Base-by-base conservation (phyloP, 768 basidiomycete genomes). In the Sarcodon aspratus region DNA sequence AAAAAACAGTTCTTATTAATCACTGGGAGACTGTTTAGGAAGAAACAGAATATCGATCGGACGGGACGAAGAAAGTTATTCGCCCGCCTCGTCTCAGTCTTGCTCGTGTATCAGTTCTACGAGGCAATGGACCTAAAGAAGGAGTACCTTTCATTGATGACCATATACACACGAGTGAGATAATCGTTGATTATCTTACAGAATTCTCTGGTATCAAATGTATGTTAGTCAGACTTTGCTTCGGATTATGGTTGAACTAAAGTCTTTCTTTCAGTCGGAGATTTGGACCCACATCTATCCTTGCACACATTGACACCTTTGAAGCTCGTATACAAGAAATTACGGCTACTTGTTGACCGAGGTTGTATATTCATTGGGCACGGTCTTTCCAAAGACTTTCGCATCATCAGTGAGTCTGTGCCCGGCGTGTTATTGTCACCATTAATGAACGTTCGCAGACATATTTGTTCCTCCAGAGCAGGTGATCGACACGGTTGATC, bases 291-390 rank as follows among this genome's bases (percentile, higher is more conserved):
- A 8, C 70, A 76, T 48, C 67, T 79, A 36, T 94, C 94, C 2
- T 77, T 75, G 6, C 79, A 96, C 61, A 96, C 94, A 0, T 71
- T 98, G 43, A 96, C 95, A 1, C 95, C 96, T 0, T 69, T 97
- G 50, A 99, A 99, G 59, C 76, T 95, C n/a, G 96, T 93, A 2
- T 99, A 98, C 69, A 98, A 98, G 73, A 99, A 99, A 62, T 70
- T 99, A 10, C 80, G 96, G 2, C 65, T 94, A 15, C 72, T 98
- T 5, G 93, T 98, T 15, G 96, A 99, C 61, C 74, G 84, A 18
- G 93, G 94, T 6, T 99, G 96, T 60, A 86, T 92, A 50, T 99
- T 99, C 61, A 85, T 98, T 48, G 96, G 96, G 1, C 96, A 99
- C 58, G 96, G 96, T 6, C 76, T 99, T 13, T 85, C 91, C 12